Evolutionary conservation across 306 rosid genomes (phyloP).

Genomic region (Lathyrus tuberosus): DNA sequence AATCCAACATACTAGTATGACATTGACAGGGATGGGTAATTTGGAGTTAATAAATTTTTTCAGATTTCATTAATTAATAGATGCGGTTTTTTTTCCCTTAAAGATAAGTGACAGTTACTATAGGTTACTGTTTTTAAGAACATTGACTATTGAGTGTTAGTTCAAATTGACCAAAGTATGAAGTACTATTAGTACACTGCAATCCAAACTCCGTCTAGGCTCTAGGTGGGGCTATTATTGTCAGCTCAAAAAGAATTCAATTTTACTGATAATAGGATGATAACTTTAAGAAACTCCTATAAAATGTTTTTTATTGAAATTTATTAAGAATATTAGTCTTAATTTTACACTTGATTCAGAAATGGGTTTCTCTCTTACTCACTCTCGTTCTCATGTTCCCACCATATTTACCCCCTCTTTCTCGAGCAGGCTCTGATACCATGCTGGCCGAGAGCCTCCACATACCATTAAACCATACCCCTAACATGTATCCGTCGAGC

Average conservation of each 20-base stretch:
- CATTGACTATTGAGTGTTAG: conserved; percentile 13
- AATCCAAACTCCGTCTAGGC: conserved; percentile 23
- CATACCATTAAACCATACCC: no score
- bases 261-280: not conserved
- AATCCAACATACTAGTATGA: not conserved
- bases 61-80: not conserved
- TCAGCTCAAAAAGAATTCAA: conserved; percentile 30
- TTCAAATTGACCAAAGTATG: not conserved
- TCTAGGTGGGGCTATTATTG: conserved; percentile 33
- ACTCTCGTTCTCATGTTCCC: no score
- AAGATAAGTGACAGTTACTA: conserved; percentile 1
- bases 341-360: no score
- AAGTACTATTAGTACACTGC: conserved; percentile 2
- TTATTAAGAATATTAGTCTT: no score
- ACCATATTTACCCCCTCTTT: no score
- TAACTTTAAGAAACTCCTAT: no score
- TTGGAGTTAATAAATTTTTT: not conserved
- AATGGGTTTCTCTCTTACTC: no score
- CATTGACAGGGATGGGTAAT: not conserved
- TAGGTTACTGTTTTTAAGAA: not conserved
- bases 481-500: no score
- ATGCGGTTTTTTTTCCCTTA: not conserved
- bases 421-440: no score
- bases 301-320: no score
- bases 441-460: no score